phyloP scores from a whole-genome alignment of 257 asterid genomes.

The Euphrasia confusa region DNA sequence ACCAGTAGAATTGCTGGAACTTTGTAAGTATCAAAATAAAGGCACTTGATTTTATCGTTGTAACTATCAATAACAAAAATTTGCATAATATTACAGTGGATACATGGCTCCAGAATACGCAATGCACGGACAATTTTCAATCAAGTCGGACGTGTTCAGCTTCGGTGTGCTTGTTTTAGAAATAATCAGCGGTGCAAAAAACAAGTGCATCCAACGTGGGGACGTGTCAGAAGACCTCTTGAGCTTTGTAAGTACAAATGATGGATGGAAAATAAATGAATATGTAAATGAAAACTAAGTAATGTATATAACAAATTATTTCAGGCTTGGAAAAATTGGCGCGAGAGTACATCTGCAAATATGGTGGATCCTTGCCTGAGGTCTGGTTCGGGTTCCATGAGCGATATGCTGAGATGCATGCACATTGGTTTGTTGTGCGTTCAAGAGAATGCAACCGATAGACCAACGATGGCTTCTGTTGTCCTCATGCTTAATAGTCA shows the following conservation, averaged over 20 bases:
- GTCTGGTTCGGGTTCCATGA: conserved; percentile 11
- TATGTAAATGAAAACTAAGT: neutral
- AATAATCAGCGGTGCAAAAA: conserved; percentile 38
- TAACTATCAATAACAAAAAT: neutral
- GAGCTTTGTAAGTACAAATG: neutral
- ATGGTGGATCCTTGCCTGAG: conserved; percentile 27
- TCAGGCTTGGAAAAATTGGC: conserved; percentile 36
- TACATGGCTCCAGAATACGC: conserved; percentile 53
- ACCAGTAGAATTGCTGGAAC: conserved; percentile 44
- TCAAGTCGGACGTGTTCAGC: conserved; percentile 47
- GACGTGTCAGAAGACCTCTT: conserved; percentile 24
- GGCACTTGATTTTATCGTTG: neutral
- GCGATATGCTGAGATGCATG: conserved; percentile 28
- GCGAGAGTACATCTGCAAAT: conserved; percentile 17
- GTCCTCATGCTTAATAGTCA: conserved; percentile 30
- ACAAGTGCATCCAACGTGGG: conserved; percentile 13
- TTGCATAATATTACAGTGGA: conserved; percentile 29
- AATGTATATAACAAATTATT: conserved; percentile 10
- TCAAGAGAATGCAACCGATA: conserved; percentile 25
- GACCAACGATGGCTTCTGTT: conserved; percentile 35
- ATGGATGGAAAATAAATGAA: neutral
- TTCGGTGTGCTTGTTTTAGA: conserved; percentile 48
- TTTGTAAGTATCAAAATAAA: conserved; percentile 30
- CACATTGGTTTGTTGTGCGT: conserved; percentile 36
- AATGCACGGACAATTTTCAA: conserved; percentile 36